Percentiles rank a stretch among this genome's conserved stretches.
phyloP scores from a whole-genome alignment of 2,329 filamentous ascomycete genomes.

The Aspergillus glaucus region DNA sequence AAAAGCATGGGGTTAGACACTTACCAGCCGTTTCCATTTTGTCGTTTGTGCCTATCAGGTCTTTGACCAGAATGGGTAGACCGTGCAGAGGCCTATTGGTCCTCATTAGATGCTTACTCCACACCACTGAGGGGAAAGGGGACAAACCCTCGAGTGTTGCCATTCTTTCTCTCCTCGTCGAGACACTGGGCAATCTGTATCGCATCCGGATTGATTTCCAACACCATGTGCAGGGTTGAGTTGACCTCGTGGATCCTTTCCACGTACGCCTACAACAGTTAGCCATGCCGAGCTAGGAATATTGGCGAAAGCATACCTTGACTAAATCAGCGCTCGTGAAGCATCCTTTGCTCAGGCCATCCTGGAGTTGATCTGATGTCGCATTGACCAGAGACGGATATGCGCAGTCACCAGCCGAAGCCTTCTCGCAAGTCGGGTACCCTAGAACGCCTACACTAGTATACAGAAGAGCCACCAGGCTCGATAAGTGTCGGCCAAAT shows the following conservation, averaged over 20 bases:
- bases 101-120: not conserved
- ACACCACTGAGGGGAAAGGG: not conserved
- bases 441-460: not conserved
- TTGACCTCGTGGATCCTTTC: slow-evolving; percentile 50
- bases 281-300: slow-evolving; percentile 3
- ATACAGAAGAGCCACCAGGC: not conserved
- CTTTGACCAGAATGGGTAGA: slow-evolving; percentile 60
- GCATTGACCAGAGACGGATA: slow-evolving; percentile 44
- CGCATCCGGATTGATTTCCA: slow-evolving; percentile 53
- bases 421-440: not conserved
- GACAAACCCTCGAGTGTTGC: slow-evolving; percentile 40
- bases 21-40: slow-evolving; percentile 54
- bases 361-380: slow-evolving; percentile 45
- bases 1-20: not conserved
- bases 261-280: slow-evolving; percentile 41
- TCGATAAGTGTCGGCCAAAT: not conserved
- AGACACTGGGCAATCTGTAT: slow-evolving; percentile 42
- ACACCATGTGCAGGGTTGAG: slow-evolving; percentile 45
- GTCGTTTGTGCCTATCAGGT: slow-evolving; percentile 60
- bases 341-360: slow-evolving; percentile 43
- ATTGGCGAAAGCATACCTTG: slow-evolving; percentile 19
- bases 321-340: slow-evolving; percentile 56
- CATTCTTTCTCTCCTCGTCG: slow-evolving; percentile 44
- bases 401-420: slow-evolving; percentile 4
- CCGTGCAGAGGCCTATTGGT: slow-evolving; percentile 51